A percentile compares a stretch with the other conserved stretches of the same genome.
phyloP scores from a whole-genome alignment of 116 monocot species.

The Thalassia testudinum region DNA sequence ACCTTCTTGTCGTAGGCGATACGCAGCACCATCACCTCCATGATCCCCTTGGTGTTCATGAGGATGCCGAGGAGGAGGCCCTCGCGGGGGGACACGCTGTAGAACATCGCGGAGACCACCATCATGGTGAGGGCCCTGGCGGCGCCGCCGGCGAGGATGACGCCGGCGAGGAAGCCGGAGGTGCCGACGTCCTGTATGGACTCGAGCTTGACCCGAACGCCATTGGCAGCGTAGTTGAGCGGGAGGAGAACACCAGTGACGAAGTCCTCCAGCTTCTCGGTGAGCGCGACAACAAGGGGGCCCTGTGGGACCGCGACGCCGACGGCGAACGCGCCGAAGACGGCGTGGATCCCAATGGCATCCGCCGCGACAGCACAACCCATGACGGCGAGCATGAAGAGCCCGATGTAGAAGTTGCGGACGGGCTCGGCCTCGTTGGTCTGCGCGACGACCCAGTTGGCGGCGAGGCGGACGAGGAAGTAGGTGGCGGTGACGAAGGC shows the following conservation, averaged over 20 bases:
- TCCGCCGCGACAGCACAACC: constrained; percentile 8
- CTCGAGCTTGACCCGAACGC: constrained; percentile 6
- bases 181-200: constrained; percentile 1
- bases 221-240: constrained; percentile 14
- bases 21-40: constrained; percentile 74
- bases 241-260: constrained; percentile 16
- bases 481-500: constrained; percentile 5
- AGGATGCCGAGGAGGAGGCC: constrained; percentile 50
- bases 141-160: constrained; percentile 6
- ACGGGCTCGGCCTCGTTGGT: constrained; percentile 14
- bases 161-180: constrained; percentile 6
- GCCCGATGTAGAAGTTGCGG: constrained; percentile 2
- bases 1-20: constrained; percentile 57
- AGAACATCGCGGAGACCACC: constrained; percentile 16
- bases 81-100: constrained; percentile 30
- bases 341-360: constrained; percentile 12
- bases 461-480: constrained; percentile 7
- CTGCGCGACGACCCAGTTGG: constrained; percentile 11
- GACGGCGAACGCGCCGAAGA: constrained; percentile 11
- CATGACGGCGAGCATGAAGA: constrained; percentile 6
- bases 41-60: constrained; percentile 58
- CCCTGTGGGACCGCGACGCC: constrained; percentile 22
- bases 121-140: constrained; percentile 18
- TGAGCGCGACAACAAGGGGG: constrained; percentile 7
- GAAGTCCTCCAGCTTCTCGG: constrained; percentile 24